Base-by-base conservation (phyloP, 192 early-diverging fungal species). In the Pecoramyces ruminantium region DNA sequence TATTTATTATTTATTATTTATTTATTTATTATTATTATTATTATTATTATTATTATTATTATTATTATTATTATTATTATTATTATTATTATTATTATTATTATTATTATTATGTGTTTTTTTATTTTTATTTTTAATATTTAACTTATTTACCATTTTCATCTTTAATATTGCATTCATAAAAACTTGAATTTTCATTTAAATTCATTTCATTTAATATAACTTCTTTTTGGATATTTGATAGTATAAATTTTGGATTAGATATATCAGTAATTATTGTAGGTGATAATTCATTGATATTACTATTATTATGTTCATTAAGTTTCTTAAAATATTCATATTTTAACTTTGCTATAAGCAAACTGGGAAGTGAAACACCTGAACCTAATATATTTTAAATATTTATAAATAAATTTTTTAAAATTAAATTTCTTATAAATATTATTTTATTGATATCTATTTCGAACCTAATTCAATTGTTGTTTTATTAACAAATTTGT, bases 341-440 rank as follows among this genome's bases (percentile, higher is more conserved):
- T 67, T 81, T 78, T 27, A 84, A n/a, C n/a, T 38, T 82, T 16
- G 87, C 82, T 15, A 82, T 38, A 9, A 88, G 78, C 18, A 94
- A 82, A 14, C 92, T 89, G 16, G 92, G 91, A 16, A 94, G 81
- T 0, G 88, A 90, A 5, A 92, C 92, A 13, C 94, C 94, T 78
- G 88, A 86, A 2, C 92, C 91, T 6, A 92, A 83, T 6, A 34
- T 34, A 11, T 34, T 34, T 34, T 34, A n/a, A n/a, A n/a, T n/a
- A n/a, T n/a, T n/a, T n/a, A n/a, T n/a, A n/a, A n/a, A n/a, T n/a
- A n/a, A n/a, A n/a, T n/a, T n/a, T n/a, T n/a, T n/a, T n/a, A n/a
- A n/a, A n/a, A n/a, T n/a, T n/a, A n/a, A n/a, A n/a, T n/a, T n/a
- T n/a, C n/a, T n/a, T n/a, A n/a, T n/a, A n/a, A n/a, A n/a, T n/a